Conservation (phyloP, 345 rosid species). For the Hevea brasiliensis region DNA sequence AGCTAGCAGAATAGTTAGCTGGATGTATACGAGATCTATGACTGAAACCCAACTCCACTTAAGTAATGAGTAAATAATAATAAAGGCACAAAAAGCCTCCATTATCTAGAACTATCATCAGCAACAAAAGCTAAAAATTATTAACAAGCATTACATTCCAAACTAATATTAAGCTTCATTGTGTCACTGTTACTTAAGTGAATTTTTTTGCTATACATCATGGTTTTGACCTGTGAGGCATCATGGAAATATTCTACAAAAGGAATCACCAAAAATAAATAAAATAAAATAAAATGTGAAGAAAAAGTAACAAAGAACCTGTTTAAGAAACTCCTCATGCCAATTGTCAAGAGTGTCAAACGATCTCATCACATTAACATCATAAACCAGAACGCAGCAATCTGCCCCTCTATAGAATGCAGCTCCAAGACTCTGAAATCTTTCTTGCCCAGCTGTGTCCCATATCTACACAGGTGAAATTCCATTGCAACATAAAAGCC, state of each 20-base stretch:
- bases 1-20: not conserved
- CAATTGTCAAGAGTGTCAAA: constrained; percentile 91
- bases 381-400: constrained; percentile 91
- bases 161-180: too few relatives aligned
- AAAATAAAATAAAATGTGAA: not conserved
- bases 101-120: not conserved
- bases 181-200: not conserved
- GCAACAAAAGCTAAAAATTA: not conserved
- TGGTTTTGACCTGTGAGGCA: too few relatives aligned
- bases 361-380: constrained; percentile 83
- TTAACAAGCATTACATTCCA: not conserved
- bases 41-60: not conserved
- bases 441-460: constrained; percentile 99
- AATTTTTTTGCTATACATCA: too few relatives aligned
- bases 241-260: too few relatives aligned
- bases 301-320: constrained; percentile 44
- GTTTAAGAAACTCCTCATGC: constrained; percentile 98
- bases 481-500: not conserved
- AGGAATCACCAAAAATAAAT: not conserved
- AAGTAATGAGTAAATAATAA: not conserved
- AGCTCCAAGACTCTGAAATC: constrained; percentile 95
- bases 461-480: constrained; percentile 58
- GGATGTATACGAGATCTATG: not conserved
- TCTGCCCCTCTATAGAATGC: constrained; percentile 98
- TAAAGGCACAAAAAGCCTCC: not conserved